Evolutionary conservation across 768 basidiomycete species (phyloP), one percentile per base, ranked within the genome.

Genomic region (Leccinum ochraceum): DNA sequence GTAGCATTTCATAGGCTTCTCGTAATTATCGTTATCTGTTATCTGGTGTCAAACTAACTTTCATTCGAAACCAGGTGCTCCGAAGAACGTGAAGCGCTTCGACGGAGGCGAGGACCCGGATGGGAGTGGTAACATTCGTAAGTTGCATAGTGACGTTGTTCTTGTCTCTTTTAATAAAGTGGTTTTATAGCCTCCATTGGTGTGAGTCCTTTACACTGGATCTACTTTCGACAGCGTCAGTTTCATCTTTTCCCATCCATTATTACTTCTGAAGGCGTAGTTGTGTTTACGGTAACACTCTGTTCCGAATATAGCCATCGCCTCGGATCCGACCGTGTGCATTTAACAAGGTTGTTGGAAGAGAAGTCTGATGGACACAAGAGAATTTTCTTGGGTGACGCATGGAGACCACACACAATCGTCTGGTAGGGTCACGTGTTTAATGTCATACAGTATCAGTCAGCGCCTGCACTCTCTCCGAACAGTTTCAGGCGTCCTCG

Each of bases 61-160:
- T 26, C 20, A 28, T 32, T 46, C 20, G n/a, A 56, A 28, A 24
- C 11, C 53, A 74, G 70, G 66, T 62, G 53, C 73, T 17, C 66
- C 75, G 1, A 70, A 71, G 39, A 79, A 77, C 46, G 76, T 78
- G 46, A 78, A 71, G 53, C 76, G 75, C 53, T 82, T 80, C 58
- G 66, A 71, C 14, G 78, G 77, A 20, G 73, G 75, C 2, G 83
- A 85, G 63, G 80, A 85, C 55, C 76, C 78, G 10, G 56, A 73
- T 9, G 83, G 83, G 51, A 83, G 83, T 60, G 74, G 72, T 32
- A 82, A 76, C 5, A 79, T 83, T 52, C 73, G 82, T 84, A 65
- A 66, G 77, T 58, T 24, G 44, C 59, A 5, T 6, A 42, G 44
- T 9, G 22, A 13, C 49, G 26, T 28, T 16, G 9, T 9, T 53